A percentile compares a stretch with the other conserved stretches of the same genome.
These are phyloP conservation scores for Camellia oleifera DNA, from an alignment of 179 eudicot species.

Conservation along the genomic window DNA sequence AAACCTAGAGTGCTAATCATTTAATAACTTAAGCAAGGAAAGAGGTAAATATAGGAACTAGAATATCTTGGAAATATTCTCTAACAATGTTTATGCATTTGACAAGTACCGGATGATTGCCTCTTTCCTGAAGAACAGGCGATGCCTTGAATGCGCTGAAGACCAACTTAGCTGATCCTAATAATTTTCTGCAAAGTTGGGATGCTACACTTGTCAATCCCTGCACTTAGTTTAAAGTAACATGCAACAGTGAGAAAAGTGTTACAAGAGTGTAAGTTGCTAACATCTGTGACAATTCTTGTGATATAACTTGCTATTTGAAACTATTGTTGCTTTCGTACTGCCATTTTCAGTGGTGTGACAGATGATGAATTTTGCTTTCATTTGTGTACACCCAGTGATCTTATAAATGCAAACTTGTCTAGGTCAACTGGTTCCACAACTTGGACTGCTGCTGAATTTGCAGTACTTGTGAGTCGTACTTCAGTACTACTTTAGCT, in stretches of 20 bases:
- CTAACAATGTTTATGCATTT: slow-evolving; percentile 9
- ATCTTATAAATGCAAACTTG: slow-evolving; percentile 60
- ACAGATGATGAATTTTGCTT: not conserved
- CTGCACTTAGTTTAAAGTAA: slow-evolving; percentile 57
- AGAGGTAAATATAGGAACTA: too few species aligned
- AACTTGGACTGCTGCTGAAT: slow-evolving; percentile 47
- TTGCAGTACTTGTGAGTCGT: slow-evolving; percentile 54
- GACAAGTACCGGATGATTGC: not conserved
- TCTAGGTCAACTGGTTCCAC: slow-evolving; percentile 50
- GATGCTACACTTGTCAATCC: slow-evolving; percentile 58
- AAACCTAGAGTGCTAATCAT: too few species aligned
- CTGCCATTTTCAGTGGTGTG: not conserved
- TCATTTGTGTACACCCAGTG: slow-evolving; percentile 26
- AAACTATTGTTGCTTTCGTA: not conserved
- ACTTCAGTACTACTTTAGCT: not conserved
- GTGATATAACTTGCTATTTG: not conserved
- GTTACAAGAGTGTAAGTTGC: slow-evolving; percentile 55
- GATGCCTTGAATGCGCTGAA: slow-evolving; percentile 58
- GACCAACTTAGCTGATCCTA: slow-evolving; percentile 50
- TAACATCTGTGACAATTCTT: not conserved
- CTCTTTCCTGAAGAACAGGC: slow-evolving; percentile 27
- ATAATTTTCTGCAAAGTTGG: slow-evolving; percentile 59
- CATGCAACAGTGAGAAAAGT: slow-evolving; percentile 46
- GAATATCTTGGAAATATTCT: too few species aligned
- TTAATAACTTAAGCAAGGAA: too few species aligned